A percentile compares a stretch with the other conserved stretches of the same genome.
Conservation (phyloP, 768 basidiomycete genomes). For the Sutorius australiensis region DNA sequence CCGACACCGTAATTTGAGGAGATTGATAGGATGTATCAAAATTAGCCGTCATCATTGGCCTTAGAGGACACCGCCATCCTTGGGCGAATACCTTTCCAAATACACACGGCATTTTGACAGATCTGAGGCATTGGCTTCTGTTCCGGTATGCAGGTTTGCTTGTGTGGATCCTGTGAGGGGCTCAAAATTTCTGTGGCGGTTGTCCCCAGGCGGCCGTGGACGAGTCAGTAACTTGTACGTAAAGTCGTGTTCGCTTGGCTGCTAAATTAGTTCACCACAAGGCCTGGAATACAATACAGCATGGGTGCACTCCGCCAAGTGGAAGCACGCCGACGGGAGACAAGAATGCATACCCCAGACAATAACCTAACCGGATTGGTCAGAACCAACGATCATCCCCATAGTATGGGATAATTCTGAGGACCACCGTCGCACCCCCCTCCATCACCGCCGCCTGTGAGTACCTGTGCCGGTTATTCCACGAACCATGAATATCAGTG, state of each 20-base stretch:
- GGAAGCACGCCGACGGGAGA: neutral
- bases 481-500: neutral
- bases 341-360: neutral
- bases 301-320: neutral
- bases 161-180: slow-evolving; percentile 4
- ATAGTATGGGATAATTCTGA: neutral
- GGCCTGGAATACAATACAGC: neutral
- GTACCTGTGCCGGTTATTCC: neutral
- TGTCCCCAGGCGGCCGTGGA: neutral
- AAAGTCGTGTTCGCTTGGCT: neutral
- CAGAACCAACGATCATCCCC: neutral
- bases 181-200: slow-evolving; percentile 2
- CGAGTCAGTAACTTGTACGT: neutral
- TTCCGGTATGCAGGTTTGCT: neutral
- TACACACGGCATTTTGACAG: neutral
- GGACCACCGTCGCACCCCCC: neutral
- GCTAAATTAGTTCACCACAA: slow-evolving; percentile 1
- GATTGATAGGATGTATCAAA: slow-evolving; percentile 17
- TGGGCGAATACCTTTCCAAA: neutral
- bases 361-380: neutral
- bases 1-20: slow-evolving; percentile 6
- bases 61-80: neutral
- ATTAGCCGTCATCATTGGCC: slow-evolving; percentile 5
- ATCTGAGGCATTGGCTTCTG: neutral
- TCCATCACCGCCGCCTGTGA: neutral